Conservation (phyloP, 2,329 filamentous ascomycete genomes). For the Dendryphion nanum region DNA sequence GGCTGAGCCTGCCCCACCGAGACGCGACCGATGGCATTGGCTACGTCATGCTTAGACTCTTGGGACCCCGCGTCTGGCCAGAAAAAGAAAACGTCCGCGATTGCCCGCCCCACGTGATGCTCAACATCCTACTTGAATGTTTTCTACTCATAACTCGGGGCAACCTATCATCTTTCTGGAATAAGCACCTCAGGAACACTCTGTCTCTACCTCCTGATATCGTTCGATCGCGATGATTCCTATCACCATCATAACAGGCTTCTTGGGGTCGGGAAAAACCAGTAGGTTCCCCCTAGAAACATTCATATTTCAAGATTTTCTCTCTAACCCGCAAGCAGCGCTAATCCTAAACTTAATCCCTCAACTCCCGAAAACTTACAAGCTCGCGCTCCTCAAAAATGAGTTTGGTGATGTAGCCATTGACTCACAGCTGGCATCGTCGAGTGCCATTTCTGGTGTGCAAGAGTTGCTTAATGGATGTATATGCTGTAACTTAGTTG, state of each 20-base stretch:
- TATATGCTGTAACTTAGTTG: constrained; percentile 98
- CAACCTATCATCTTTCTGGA: too few species aligned
- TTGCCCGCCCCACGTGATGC: constrained; percentile 4
- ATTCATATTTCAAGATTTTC: too few species aligned
- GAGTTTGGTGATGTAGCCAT: constrained; percentile 95
- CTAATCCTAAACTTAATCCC: constrained; percentile 91
- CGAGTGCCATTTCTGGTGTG: constrained; percentile 80
- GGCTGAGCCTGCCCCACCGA: constrained; percentile 1
- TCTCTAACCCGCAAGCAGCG: constrained; percentile 38
- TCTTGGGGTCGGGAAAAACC: constrained; percentile 94
- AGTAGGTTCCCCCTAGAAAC: constrained; percentile 52
- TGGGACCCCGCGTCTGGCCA: constrained; percentile 1
- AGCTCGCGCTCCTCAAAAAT: constrained; percentile 93
- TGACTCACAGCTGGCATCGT: constrained; percentile 85
- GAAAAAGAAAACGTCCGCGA: constrained; percentile 3
- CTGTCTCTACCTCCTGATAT: too few species aligned
- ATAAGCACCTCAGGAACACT: too few species aligned
- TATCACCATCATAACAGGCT: constrained; percentile 93
- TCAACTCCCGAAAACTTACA: constrained; percentile 84
- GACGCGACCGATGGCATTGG: not conserved
- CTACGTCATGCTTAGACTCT: constrained; percentile 5
- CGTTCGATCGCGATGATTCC: constrained; percentile 66
- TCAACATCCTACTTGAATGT: constrained; percentile 4
- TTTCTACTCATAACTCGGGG: too few species aligned
- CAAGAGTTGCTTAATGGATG: constrained; percentile 94